Base-by-base conservation (phyloP, 352 stramenopile genomes). In the Pythium brachiatum region DNA sequence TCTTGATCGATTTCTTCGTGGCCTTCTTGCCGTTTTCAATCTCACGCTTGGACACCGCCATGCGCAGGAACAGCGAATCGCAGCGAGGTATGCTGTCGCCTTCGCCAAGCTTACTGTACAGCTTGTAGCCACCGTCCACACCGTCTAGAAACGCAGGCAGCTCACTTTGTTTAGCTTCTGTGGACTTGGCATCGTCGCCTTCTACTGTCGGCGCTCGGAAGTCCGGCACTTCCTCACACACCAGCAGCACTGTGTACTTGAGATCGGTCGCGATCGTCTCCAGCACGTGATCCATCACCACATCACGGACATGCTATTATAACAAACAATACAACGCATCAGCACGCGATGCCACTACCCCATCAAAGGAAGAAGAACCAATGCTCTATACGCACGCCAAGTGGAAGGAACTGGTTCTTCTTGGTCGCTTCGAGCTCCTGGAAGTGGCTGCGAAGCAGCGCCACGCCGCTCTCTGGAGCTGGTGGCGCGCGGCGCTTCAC, bases 1-100 rank as follows among this genome's bases (percentile, higher is more conserved):
- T 92, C 67, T 93, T 95, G 66, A 95, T 74, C 15, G 75, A 69
- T 27, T 95, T 95, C 64, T 93, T 92, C 16, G 66, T 72, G 1
- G 73, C 68, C 50, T 88, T 87, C 60, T 95, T 92, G 50, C 83
- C 75, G 54, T 86, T 89, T 44, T 92, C 79, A 18, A 90, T 76
- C 13, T 92, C 86, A 23, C 66, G 61, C 60, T 93, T 90, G 20
- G 82, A 91, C 60, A 91, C 75, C 6, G 82, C 82, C 51, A 91
- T 79, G 29, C 74, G 75, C 26, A 95, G 60, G 41, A 95, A 59
- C 11, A 79, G 86, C 4, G 81, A 74, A 23, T 95, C 86, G 53
- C 81, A 87, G 54, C 81, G 71, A 2, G 86, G 86, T 53, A 95
- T 92, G 61, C 80, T 81, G 62, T 95, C 86, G 11, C 80, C 79